Base-by-base conservation (phyloP, 768 basidiomycete genomes). In the Trametopsis cervina region DNA sequence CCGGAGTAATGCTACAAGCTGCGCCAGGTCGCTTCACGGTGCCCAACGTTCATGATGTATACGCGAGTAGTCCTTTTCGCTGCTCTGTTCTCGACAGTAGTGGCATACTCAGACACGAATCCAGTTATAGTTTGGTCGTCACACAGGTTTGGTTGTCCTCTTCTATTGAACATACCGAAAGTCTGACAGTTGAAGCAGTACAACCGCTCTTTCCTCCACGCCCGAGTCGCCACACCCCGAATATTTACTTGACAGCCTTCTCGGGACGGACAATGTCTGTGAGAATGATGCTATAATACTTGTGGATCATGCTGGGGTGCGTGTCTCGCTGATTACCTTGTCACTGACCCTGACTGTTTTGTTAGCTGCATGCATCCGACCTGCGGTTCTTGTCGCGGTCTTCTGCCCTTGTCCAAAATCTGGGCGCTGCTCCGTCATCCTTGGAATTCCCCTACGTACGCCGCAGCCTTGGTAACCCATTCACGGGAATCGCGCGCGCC, bases 41-140 rank as follows among this genome's bases (percentile, higher is more conserved):
- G 9, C 29, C 7, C 29, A 33, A n/a, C 41, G 37, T 51, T 57
- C 46, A 56, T 57, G 49, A 81, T 81, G 78, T 68, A 65, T 48
- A 61, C 60, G 52, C 66, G 69, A 23, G 57, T 73, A 46, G 25
- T 77, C 42, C 63, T 78, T 40, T 63, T 72, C 25, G 69, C 73
- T 18, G 57, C 63, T 9, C 55, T 80, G 33, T 69, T 72, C 33
- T 69, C 71, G 4, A 59, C 74, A 4, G 77, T 69, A 2, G 58
- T 74, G 24, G 83, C 82, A 3, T 85, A 77, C 63, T 76, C 75
- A 7, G 70, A 79, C 48, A 84, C 85, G 0, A 62, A 69, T 4
- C 87, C 87, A 7, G 59, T 89, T 12, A 63, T 89, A 2, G 77
- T 78, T 10, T 89, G 88, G 86, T 78, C 85, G 1, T 85, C 84